phyloP scores from a whole-genome alignment of 306 rosid species.

The Pyrus pyrifolia region DNA sequence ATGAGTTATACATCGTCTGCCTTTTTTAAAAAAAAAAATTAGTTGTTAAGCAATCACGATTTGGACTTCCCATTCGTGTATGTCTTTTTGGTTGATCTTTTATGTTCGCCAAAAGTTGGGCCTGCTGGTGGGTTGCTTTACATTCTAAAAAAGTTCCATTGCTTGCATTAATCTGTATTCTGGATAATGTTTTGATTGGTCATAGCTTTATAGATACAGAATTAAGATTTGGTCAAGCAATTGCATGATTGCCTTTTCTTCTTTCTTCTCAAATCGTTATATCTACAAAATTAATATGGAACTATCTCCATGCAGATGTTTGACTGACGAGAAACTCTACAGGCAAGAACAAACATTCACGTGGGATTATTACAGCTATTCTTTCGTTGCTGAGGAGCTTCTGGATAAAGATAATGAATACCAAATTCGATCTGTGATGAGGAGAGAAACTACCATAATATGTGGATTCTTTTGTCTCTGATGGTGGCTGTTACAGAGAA shows the following conservation, averaged over 20 bases:
- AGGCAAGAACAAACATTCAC: slow-evolving; percentile 16
- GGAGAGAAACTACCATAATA: slow-evolving; percentile 20
- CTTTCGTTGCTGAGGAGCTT: slow-evolving; percentile 26
- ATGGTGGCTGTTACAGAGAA: slow-evolving; percentile 16
- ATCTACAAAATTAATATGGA: slow-evolving; percentile 11
- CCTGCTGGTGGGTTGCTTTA: neutral
- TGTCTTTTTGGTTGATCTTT: neutral
- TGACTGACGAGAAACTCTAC: slow-evolving; percentile 33
- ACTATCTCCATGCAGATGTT: slow-evolving; percentile 58
- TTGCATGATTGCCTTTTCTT: neutral
- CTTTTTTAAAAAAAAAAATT: neutral
- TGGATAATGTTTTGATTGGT: neutral
- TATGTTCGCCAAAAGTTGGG: neutral
- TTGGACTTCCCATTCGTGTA: neutral
- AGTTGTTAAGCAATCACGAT: neutral
- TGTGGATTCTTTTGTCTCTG: slow-evolving; percentile 18
- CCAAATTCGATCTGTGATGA: slow-evolving; percentile 22
- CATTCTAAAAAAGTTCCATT: neutral
- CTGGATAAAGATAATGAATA: slow-evolving; percentile 27
- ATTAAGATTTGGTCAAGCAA: neutral
- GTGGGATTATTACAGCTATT: slow-evolving; percentile 14
- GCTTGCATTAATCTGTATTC: neutral
- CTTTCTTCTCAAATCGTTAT: neutral
- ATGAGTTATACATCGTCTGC: neutral
- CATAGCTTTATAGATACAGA: neutral